Conservation (phyloP, 352 stramenopile species). For the Phytophthora cryptogea region DNA sequence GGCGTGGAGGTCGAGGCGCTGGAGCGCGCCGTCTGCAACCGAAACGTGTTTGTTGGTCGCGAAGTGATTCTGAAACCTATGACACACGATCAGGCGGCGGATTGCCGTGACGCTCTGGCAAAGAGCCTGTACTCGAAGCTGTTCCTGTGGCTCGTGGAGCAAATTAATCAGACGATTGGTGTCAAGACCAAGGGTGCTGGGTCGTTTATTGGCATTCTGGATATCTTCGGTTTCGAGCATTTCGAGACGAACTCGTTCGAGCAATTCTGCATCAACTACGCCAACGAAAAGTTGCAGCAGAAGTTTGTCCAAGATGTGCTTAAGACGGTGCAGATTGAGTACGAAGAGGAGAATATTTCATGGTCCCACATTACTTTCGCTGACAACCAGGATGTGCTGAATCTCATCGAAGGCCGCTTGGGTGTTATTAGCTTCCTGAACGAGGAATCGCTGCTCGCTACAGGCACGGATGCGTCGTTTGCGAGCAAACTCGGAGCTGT, state of each 20-base stretch:
- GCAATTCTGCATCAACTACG: constrained; percentile 95
- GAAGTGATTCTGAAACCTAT: constrained; percentile 85
- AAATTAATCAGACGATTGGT: constrained; percentile 93
- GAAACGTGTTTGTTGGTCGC: constrained; percentile 82
- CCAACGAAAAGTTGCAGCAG: constrained; percentile 92
- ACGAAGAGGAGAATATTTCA: constrained; percentile 92
- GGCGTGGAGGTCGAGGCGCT: constrained; percentile 59
- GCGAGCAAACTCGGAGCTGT: constrained; percentile 87
- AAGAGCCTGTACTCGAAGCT: constrained; percentile 95
- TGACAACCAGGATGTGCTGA: constrained; percentile 91
- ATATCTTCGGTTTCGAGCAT: constrained; percentile 94
- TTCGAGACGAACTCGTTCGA: constrained; percentile 93
- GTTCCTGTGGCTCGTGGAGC: constrained; percentile 95
- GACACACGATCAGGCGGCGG: constrained; percentile 79
- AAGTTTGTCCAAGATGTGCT: constrained; percentile 91
- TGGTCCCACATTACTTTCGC: constrained; percentile 91
- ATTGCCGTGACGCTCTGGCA: constrained; percentile 93
- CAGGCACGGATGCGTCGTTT: constrained; percentile 86
- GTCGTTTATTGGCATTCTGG: constrained; percentile 92
- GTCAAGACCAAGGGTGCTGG: constrained; percentile 48
- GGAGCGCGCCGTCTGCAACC: constrained; percentile 75
- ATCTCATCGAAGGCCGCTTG: constrained; percentile 89
- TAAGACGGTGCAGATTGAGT: constrained; percentile 91
- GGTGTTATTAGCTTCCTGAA: constrained; percentile 91
- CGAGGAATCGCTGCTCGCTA: constrained; percentile 87